phyloP scores from a whole-genome alignment of 1,284 basidiomycete genomes.

The Austropuccinia psidii region DNA sequence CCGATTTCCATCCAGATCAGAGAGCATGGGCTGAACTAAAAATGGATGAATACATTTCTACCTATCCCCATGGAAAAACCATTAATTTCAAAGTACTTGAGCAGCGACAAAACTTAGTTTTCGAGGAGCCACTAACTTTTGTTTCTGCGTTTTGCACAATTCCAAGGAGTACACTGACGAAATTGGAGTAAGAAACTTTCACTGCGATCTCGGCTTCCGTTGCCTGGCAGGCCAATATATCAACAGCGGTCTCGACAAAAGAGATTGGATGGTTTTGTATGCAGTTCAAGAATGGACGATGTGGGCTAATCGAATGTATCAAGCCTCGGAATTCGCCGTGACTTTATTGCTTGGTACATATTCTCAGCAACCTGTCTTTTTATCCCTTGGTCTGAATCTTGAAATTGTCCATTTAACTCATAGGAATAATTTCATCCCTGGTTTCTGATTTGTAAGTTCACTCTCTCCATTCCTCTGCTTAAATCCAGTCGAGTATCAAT shows the following conservation, averaged over 20 bases:
- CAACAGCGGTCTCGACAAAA: background rate
- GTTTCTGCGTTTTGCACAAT: no score
- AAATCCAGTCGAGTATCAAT: no score
- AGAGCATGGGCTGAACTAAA: no score
- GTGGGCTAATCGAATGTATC: background rate
- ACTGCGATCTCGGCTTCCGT: background rate
- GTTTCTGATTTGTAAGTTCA: background rate
- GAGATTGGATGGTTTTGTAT: background rate
- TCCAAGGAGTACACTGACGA: background rate
- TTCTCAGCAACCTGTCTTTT: background rate
- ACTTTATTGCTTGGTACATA: background rate
- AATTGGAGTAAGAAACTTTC: background rate
- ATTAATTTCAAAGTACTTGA: no score
- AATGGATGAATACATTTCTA: no score
- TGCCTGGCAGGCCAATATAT: background rate
- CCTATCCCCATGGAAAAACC: no score
- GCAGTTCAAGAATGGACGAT: background rate
- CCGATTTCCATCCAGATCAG: no score
- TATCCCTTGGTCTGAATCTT: background rate
- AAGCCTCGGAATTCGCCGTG: background rate
- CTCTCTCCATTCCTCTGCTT: no score
- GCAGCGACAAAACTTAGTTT: no score
- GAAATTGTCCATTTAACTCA: background rate
- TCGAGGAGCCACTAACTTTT: no score
- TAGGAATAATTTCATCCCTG: background rate